Conservation (phyloP, 2,329 filamentous ascomycete species). For the Calonectria montana region DNA sequence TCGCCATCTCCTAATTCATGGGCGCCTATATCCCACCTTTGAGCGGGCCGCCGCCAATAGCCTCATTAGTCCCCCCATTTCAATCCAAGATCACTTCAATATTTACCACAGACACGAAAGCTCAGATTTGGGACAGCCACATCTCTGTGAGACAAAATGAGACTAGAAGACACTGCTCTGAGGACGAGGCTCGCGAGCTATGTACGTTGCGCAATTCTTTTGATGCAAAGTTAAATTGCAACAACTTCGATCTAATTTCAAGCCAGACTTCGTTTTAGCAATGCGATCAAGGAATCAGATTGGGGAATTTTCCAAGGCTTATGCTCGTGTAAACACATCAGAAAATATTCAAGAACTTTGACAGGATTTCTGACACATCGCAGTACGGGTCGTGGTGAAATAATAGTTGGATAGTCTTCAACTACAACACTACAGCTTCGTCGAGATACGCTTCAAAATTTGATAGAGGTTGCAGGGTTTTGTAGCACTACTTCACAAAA, state of each 20-base stretch:
- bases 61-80: neutral
- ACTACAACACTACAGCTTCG: neutral
- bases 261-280: neutral
- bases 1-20: too few relatives aligned
- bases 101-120: constrained; percentile 4
- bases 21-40: too few relatives aligned
- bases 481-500: neutral
- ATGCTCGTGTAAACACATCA: neutral
- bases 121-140: constrained; percentile 13
- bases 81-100: neutral
- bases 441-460: neutral
- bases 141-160: neutral
- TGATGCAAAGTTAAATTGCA: neutral
- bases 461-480: neutral
- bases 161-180: neutral
- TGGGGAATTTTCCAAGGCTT: neutral
- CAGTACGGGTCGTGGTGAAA: neutral
- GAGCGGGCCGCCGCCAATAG: neutral
- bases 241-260: neutral
- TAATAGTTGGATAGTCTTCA: neutral
- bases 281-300: neutral
- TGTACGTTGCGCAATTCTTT: neutral
- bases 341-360: neutral
- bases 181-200: constrained; percentile 3
- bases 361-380: neutral